Evolutionary conservation across 495 filamentous ascomycete species (phyloP).

Genomic region (Aspergillus taichungensis): DNA sequence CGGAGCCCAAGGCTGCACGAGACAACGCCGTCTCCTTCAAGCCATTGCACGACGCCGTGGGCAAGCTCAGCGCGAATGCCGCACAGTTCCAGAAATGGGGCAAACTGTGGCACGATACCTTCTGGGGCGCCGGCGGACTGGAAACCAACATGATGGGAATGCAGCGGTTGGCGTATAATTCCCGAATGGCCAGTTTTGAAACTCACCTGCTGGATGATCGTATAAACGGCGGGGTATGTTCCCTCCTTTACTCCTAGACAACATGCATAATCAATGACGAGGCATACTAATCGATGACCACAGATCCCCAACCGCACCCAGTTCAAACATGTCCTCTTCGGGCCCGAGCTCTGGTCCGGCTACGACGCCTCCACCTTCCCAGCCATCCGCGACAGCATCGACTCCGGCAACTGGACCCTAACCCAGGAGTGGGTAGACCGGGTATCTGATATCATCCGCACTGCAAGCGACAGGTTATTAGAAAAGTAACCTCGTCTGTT

Average conservation of each 20-base stretch:
- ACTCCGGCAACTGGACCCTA: slow-evolving; percentile 57
- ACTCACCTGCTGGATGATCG: slow-evolving; percentile 69
- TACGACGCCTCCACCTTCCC: slow-evolving; percentile 76
- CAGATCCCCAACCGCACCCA: slow-evolving; percentile 83
- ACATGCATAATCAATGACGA: slow-evolving; percentile 1
- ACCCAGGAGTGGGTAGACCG: slow-evolving; percentile 64
- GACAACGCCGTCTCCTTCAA: slow-evolving; percentile 42
- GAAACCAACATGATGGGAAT: slow-evolving; percentile 58
- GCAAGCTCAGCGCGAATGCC: slow-evolving; percentile 49
- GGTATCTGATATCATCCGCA: slow-evolving; percentile 56
- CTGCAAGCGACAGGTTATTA: slow-evolving; percentile 54
- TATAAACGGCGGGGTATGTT: slow-evolving; percentile 57
- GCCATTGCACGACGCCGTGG: slow-evolving; percentile 51
- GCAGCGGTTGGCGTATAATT: slow-evolving; percentile 59
- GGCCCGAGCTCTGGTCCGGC: slow-evolving; percentile 69
- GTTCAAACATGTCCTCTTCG: slow-evolving; percentile 90
- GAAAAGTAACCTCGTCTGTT: slow-evolving; percentile 20
- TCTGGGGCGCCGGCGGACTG: slow-evolving; percentile 58
- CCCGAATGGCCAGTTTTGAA: slow-evolving; percentile 70
- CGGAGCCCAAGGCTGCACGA: slow-evolving; percentile 2
- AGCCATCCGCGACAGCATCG: slow-evolving; percentile 71
- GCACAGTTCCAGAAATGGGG: slow-evolving; percentile 65
- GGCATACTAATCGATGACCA: slow-evolving; percentile 1
- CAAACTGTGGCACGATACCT: slow-evolving; percentile 56
- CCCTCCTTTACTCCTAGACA: not conserved